Conservation (phyloP, 371 early-diverging fungal genomes). For the Apophysomyces variabilis region DNA sequence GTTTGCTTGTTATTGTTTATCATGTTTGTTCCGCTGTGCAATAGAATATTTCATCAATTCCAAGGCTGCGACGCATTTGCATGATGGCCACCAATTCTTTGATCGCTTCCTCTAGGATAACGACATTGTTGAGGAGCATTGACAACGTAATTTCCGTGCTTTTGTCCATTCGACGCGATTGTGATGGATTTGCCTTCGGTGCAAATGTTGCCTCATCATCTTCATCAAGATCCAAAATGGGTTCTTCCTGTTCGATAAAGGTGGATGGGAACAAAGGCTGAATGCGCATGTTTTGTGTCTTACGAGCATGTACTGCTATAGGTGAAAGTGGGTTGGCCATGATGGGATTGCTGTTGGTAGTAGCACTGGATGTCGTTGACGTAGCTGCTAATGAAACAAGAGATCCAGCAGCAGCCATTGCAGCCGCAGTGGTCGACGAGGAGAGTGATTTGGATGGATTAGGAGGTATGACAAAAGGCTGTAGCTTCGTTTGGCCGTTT, state of each 20-base stretch:
- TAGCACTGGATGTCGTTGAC: slow-evolving; percentile 13
- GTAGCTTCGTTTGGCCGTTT: slow-evolving; percentile 2
- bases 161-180: slow-evolving; percentile 42
- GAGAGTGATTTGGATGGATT: slow-evolving; percentile 21
- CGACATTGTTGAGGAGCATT: slow-evolving; percentile 83
- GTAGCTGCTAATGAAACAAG: slow-evolving; percentile 18
- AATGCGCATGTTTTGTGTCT: slow-evolving; percentile 50
- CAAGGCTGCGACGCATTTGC: slow-evolving; percentile 78
- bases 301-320: slow-evolving; percentile 43
- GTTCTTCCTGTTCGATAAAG: slow-evolving; percentile 57
- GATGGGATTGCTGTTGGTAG: slow-evolving; percentile 8
- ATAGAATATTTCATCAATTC: slow-evolving; percentile 73
- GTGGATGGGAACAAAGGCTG: slow-evolving; percentile 66
- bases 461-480: slow-evolving; percentile 1
- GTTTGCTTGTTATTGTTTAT: not conserved
- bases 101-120: slow-evolving; percentile 89
- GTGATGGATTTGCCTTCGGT: slow-evolving; percentile 44
- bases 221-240: slow-evolving; percentile 39
- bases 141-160: slow-evolving; percentile 64
- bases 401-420: slow-evolving; percentile 24
- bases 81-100: slow-evolving; percentile 89
- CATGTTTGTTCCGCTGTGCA: slow-evolving; percentile 20
- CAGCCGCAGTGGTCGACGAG: slow-evolving; percentile 22
- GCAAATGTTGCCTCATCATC: slow-evolving; percentile 57
- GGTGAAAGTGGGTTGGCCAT: slow-evolving; percentile 42